Evolutionary conservation across 768 basidiomycete species (phyloP), one percentile per base, ranked within the genome.

Genomic region (Boletus tomentosulus): DNA sequence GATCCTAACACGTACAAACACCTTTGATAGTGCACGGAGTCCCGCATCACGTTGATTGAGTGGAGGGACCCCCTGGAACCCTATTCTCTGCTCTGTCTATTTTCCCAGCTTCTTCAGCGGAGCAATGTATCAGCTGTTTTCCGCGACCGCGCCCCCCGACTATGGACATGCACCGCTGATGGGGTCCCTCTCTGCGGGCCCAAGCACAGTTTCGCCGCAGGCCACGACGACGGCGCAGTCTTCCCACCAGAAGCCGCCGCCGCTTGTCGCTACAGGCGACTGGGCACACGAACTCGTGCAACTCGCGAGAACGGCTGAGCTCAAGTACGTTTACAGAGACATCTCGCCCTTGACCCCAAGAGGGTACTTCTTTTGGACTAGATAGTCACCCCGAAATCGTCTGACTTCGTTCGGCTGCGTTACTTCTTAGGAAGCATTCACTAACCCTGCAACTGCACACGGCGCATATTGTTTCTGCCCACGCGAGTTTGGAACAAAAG

Each of bases 231-330:
- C 62, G 19, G 19, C 19, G 42, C 53, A 66, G 11, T 31, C 44
- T 25, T 7, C 54, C 43, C 67, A 65, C 22, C 67, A 57, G 31
- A 69, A 66, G 39, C 57, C 71, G n/a, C 62, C 64, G 6, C 83
- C 85, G n/a, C 71, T 90, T 48, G 78, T 92, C 46, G 88, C 90
- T 4, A 85, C 82, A 19, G 90, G 89, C 9, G 89, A 92, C 68
- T 92, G 90, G 90, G 90, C 88, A 27, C 87, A 86, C 61, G 87
- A 90, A 69, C 78, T 92, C 41, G 86, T 92, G 31, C 87, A 92
- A 49, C 78, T 92, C 11, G 90, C 90, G 6, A 92, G 89, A 73
- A 89, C 87, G 1, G 90, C 90, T 9, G 90, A 92, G 66, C 78
- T 92, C 63, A 92, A 92, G 90, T 92, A 68, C 61, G 87, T 80